Evolutionary conservation across 2,329 filamentous ascomycete species (phyloP), one percentile per base, ranked within the genome.

Genomic region (Bisporella sp.): DNA sequence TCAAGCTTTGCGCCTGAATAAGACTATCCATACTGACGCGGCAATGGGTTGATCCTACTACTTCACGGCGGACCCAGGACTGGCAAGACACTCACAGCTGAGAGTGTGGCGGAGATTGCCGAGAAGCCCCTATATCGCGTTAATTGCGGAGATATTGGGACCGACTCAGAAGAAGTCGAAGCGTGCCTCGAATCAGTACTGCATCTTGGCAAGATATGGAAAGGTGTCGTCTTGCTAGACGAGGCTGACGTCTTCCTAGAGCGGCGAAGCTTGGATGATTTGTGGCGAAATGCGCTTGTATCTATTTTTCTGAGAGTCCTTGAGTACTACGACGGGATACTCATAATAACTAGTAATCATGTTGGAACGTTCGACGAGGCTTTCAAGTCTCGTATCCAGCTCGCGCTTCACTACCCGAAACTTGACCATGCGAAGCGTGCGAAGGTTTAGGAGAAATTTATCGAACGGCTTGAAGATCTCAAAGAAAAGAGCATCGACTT

Each of bases 31-130:
- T 13, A 46, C 45, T 8, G 40, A 51, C 31, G 31, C 40, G 64
- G 75, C 71, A 50, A 51, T 29, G 51, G 45, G 1, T 8, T 55
- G 1, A 97, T 97, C 55, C 76, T 97, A 57, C 79, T 97, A 8
- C 81, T 97, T 9, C 87, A 92, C 33, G 92, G 92, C 0, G 92
- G 92, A 8, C 92, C 92, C 1, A 92, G 92, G 41, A 90, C 90
- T 1, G 92, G 92, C 56, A 97, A 97, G 75, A 97, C 92, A 0
- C 37, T 53, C 2, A 57, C 54, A 9, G 54, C 54, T 4, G 82
- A 21, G 12, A 82, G 41, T 73, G 71, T 79, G 1, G 73, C 75
- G 0, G 75, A 78, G 63, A 67, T 70, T 55, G 70, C 73, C 54
- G 66, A 66, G 40, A 68, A 71, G 35, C 76, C 75, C 1, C 66